Evolutionary conservation across 805 yeast species (phyloP).

Genomic region (Phaffomyces antillensis): DNA sequence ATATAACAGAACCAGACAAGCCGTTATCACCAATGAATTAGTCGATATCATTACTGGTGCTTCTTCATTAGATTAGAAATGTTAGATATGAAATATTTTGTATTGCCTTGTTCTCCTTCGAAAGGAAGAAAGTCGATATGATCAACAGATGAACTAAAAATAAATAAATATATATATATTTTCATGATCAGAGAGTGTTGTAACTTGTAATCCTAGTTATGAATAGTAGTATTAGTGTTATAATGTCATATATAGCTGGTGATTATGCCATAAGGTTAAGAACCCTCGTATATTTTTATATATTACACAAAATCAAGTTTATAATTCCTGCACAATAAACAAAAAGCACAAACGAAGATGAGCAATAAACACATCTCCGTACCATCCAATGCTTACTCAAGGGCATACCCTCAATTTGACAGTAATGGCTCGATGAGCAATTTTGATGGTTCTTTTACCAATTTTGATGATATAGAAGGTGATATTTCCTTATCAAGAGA

Average conservation of each 20-base stretch:
- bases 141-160: neutral
- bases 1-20: slow-evolving; percentile 99
- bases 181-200: slow-evolving; percentile 3
- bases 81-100: neutral
- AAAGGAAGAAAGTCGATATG: slow-evolving; percentile 4
- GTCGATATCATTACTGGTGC: slow-evolving; percentile 99
- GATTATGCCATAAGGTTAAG: neutral
- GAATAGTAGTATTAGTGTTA: no score
- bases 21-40: slow-evolving; percentile 97
- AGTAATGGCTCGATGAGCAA: slow-evolving; percentile 6
- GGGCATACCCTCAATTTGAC: slow-evolving; percentile 14
- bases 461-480: slow-evolving; percentile 19
- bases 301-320: no score
- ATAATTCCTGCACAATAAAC: neutral
- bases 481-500: slow-evolving; percentile 17
- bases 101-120: slow-evolving; percentile 4
- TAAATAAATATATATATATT: slow-evolving; percentile 3
- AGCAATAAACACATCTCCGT: slow-evolving; percentile 3
- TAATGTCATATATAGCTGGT: no score
- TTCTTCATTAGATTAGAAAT: slow-evolving; percentile 79
- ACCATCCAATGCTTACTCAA: slow-evolving; percentile 21
- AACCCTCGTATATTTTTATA: neutral
- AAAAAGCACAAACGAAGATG: neutral
- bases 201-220: no score
- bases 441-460: slow-evolving; percentile 8